Evolutionary conservation across 1,139 yeast genomes (phyloP), one percentile per base, ranked within the genome.

Genomic region (Pneumocystis sp.): DNA sequence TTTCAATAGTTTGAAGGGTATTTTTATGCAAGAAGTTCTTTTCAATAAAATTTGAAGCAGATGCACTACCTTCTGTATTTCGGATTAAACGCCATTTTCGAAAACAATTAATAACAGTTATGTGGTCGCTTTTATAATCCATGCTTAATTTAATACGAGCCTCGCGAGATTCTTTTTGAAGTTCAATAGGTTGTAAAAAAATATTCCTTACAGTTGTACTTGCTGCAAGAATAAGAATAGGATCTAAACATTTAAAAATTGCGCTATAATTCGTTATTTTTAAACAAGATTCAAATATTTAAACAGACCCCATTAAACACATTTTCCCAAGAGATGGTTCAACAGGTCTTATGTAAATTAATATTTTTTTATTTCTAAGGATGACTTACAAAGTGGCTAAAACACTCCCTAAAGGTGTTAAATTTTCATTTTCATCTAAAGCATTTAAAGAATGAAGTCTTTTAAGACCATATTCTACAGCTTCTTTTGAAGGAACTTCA

Each of bases 251-350:
- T 31, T 68, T 67, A 66, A 70, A 70, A 10, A 68, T 37, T n/a
- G 68, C 63, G 3, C 70, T 50, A 50, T 25, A 29, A 1, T 10
- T 10, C 25, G 34, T 50, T 50, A 50, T 25, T 50, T 45, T 50
- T 50, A 12, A 25, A 25, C 12, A 50, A 50, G 21, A 50, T 50
- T 50, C 21, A 50, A n/a, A 50, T 4, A 50, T 25, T 15, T 50
- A 50, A 50, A 50, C 57, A 50, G 25, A 50, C 57, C 57, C 72
- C 44, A 69, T 81, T 50, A 87, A 81, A 61, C 87, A 75, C 66
- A 87, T 74, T 70, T 87, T 87, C 8, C 93, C 95, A 66, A 87
- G 84, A 65, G 81, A 83, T 64, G 88, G 81, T 72, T 87, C 95
- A 59, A 90, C 77, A 0, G 95, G 95, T 67, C 87, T 76, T 70